Conservation (phyloP, 495 filamentous ascomycete genomes). For the Polyplosphaeria fusca region DNA sequence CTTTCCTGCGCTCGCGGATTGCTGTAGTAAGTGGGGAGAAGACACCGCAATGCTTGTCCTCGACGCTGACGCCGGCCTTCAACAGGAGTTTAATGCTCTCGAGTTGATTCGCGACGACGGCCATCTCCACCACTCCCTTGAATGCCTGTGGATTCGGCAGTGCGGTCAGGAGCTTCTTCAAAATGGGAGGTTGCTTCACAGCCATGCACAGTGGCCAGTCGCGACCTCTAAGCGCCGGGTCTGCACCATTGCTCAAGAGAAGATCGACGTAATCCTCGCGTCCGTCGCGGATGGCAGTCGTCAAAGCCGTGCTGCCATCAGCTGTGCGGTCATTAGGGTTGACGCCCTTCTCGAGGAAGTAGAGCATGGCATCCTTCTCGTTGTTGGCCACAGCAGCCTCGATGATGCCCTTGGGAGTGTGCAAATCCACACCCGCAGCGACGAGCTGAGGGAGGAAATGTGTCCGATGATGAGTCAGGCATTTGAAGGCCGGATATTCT, state of each 20-base stretch:
- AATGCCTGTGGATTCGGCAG: slow-evolving; percentile 47
- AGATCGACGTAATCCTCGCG: slow-evolving; percentile 48
- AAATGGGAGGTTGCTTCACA: slow-evolving; percentile 46
- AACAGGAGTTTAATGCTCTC: slow-evolving; percentile 46
- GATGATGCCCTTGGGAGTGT: slow-evolving; percentile 53
- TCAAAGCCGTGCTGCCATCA: slow-evolving; percentile 50
- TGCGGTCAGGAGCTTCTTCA: slow-evolving; percentile 47
- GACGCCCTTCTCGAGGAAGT: slow-evolving; percentile 50
- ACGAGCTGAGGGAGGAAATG: slow-evolving; percentile 51
- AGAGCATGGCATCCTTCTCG: slow-evolving; percentile 47
- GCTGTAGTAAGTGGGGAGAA: slow-evolving; percentile 56
- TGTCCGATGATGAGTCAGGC: slow-evolving; percentile 52
- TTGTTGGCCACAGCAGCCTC: slow-evolving; percentile 54
- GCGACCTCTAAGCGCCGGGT: slow-evolving; percentile 51
- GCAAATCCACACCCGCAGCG: slow-evolving; percentile 50
- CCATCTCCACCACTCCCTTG: slow-evolving; percentile 56
- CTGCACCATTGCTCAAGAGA: slow-evolving; percentile 50
- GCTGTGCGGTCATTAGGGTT: slow-evolving; percentile 49
- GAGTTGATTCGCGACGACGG: slow-evolving; percentile 49
- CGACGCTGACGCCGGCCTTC: slow-evolving; percentile 50
- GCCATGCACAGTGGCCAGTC: slow-evolving; percentile 59
- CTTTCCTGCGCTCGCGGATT: slow-evolving; percentile 50
- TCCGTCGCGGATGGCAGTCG: slow-evolving; percentile 52
- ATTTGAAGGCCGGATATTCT: slow-evolving; percentile 57
- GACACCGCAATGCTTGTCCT: slow-evolving; percentile 57